Evolutionary conservation across 208 protist genomes (phyloP).

Genomic region (Crithidia thermophila): DNA sequence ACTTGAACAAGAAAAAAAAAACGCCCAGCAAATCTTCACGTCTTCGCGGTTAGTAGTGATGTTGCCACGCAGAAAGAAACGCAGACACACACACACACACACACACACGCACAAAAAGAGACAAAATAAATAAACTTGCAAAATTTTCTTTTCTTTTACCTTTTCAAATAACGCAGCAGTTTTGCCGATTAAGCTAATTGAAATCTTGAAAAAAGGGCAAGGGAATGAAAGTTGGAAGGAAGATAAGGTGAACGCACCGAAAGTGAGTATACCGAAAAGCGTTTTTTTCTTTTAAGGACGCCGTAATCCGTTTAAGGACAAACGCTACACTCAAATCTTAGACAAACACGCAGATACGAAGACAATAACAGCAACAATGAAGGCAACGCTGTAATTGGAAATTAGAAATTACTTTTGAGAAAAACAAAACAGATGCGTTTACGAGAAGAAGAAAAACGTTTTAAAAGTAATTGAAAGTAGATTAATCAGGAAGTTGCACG

Average conservation of each 20-base stretch:
- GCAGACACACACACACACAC: not conserved
- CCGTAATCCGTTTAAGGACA: no score
- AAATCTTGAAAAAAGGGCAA: not conserved
- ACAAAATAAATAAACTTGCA: constrained; percentile 1
- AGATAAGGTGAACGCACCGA: not conserved
- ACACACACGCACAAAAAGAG: constrained; percentile 7
- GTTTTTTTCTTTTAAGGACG: no score
- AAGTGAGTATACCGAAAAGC: no score
- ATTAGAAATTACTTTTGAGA: not conserved
- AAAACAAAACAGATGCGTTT: not conserved
- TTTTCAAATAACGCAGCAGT: not conserved
- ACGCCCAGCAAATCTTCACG: no score
- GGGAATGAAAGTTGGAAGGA: not conserved
- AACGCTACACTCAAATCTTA: no score
- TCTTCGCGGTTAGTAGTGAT: no score
- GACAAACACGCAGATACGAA: not conserved
- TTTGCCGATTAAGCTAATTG: not conserved
- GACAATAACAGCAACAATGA: not conserved
- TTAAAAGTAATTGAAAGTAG: not conserved
- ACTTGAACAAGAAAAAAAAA: not conserved
- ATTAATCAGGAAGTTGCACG: not conserved
- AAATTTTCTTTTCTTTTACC: not conserved
- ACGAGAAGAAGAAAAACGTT: not conserved
- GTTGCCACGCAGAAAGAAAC: not conserved
- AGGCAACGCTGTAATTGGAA: not conserved